phyloP scores from a whole-genome alignment of 2,329 filamentous ascomycete species.

The Aureobasidium sp. region DNA sequence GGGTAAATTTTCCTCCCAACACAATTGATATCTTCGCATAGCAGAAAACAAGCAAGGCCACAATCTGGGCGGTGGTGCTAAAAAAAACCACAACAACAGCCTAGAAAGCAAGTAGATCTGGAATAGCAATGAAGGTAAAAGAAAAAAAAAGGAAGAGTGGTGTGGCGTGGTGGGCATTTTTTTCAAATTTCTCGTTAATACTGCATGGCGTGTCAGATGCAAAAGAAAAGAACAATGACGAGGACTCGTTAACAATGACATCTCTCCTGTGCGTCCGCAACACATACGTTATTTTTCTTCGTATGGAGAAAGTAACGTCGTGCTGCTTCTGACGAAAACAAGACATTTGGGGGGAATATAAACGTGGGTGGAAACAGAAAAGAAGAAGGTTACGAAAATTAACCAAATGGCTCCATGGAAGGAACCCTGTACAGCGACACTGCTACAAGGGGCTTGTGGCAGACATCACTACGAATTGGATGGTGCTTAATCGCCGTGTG shows the following conservation, averaged over 20 bases:
- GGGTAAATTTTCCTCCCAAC: neutral
- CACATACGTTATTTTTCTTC: neutral
- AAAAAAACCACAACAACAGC: neutral
- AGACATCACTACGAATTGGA: neutral
- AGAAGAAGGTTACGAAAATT: neutral
- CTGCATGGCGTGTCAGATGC: neutral
- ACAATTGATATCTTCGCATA: constrained; percentile 6
- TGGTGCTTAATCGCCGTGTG: neutral
- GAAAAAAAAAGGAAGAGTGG: neutral
- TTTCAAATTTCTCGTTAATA: constrained; percentile 9
- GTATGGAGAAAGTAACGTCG: neutral
- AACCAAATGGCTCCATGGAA: constrained; percentile 1
- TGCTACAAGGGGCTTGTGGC: neutral
- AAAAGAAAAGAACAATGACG: neutral
- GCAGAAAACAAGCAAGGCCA: neutral
- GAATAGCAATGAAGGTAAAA: neutral
- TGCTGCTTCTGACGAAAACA: neutral
- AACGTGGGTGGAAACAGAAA: constrained; percentile 1
- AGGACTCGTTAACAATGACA: neutral
- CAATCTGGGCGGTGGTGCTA: neutral
- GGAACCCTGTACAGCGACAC: constrained; percentile 4
- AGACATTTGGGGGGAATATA: constrained; percentile 7
- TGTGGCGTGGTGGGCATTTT: neutral
- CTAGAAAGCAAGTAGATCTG: neutral
- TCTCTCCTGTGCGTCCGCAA: neutral